Base-by-base conservation (phyloP, 78 protist species). In the Tieghemostelium lacteum region DNA sequence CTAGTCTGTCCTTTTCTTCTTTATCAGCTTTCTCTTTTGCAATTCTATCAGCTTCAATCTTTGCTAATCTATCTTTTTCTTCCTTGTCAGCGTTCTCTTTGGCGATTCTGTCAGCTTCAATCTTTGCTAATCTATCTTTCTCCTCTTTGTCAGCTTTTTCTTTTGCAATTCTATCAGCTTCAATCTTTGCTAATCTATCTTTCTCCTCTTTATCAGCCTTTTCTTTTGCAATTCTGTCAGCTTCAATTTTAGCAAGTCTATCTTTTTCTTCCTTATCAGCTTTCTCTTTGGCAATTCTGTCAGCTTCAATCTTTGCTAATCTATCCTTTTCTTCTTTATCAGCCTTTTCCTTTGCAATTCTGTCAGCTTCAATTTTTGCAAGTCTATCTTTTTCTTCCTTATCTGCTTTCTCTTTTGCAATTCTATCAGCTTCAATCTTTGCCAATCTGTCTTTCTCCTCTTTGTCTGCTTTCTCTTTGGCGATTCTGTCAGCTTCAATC, bases 101-200 rank as follows among this genome's bases (percentile, higher is more conserved):
- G n/a, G n/a, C n/a, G n/a, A n/a, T n/a, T n/a, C n/a, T n/a, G 24
- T 45, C 34, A 1, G n/a, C 10, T 28, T 19, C 52, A 5, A 16
- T 28, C 61, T 75, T 50, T 2, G 57, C 86, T 3, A 61, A 1
- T 19, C 65, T n/a, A 3, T 55, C 34, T 50, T 57, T 20, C 54
- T 42, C 40, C 12, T 45, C 73, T 39, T 65, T 40, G 20, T 2
- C 73, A 1, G n/a, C 31, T 65, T 52, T 65, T 24, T 36, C 26
- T 29, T 65, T 65, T 65, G 31, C 73, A 2, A 77, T 16, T 66
- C 69, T 64, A 39, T 64, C 20, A 16, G 75, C 88, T 28, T 33
- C 39, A 64, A 57, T 57, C 19, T 34, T 54, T 29, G 24, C 26
- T 31, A 28, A 4, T 28, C 39, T 50, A 33, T 42, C 71, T 62